Conservation (phyloP, 345 rosid genomes). For the Eucalyptus pauciflora region DNA sequence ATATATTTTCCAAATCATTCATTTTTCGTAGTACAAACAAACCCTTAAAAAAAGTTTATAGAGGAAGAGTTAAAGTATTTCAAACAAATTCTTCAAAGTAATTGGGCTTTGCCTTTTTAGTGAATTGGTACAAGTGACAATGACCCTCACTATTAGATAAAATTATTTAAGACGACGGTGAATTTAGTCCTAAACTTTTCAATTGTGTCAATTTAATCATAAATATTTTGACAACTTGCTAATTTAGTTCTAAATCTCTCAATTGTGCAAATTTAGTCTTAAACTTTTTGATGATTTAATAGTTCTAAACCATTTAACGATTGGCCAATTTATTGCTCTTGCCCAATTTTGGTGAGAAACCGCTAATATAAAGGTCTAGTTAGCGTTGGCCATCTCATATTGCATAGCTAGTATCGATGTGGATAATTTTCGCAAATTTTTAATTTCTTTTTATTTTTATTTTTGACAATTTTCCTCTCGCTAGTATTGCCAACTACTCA, state of each 20-base stretch:
- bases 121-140: neutral
- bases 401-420: fast-evolving
- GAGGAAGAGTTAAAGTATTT: neutral
- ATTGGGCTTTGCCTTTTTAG: neutral
- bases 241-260: too few species aligned
- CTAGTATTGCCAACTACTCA: neutral
- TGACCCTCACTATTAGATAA: neutral
- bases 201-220: too few species aligned
- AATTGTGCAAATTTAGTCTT: too few species aligned
- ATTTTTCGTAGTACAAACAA: too few species aligned
- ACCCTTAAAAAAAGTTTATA: neutral
- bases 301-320: too few species aligned
- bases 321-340: neutral
- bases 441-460: too few species aligned
- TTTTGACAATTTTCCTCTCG: neutral
- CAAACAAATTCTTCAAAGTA: neutral
- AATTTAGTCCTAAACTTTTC: too few species aligned
- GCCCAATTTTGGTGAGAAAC: neutral
- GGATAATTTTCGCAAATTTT: too few species aligned
- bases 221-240: too few species aligned
- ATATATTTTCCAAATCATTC: neutral
- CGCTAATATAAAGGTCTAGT: neutral
- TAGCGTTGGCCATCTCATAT: neutral
- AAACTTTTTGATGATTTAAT: too few species aligned
- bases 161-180: too few species aligned